Conservation (phyloP, 108 stramenopile species). For the Fistulifera pelliculosa region DNA sequence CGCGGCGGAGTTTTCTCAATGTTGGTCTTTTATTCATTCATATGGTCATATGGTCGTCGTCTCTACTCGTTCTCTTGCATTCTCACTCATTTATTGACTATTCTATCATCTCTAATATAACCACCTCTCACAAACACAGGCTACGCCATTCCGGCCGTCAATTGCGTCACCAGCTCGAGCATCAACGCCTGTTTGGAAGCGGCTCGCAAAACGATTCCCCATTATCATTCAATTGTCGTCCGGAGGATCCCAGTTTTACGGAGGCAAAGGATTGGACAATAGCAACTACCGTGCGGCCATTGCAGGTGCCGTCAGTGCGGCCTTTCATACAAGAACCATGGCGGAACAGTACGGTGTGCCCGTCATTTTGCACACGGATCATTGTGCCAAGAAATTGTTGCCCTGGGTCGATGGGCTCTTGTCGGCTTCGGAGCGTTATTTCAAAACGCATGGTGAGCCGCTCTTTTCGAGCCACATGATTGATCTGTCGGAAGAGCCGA, state of each 20-base stretch:
- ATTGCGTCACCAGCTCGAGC: slow-evolving; percentile 85
- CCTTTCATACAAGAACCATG: slow-evolving; percentile 92
- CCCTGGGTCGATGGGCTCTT: slow-evolving; percentile 96
- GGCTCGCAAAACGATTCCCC: slow-evolving; percentile 83
- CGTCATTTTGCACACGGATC: slow-evolving; percentile 93
- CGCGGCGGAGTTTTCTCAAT: too few species aligned
- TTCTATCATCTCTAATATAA: too few species aligned
- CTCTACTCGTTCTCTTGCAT: too few species aligned
- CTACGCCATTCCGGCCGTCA: slow-evolving; percentile 94
- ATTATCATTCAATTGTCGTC: slow-evolving; percentile 91
- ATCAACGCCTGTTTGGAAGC: slow-evolving; percentile 95
- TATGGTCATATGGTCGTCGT: too few species aligned
- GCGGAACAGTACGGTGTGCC: slow-evolving; percentile 91
- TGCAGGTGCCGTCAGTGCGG: slow-evolving; percentile 84
- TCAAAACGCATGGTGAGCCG: slow-evolving; percentile 71
- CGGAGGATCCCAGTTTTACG: slow-evolving; percentile 92
- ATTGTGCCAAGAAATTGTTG: slow-evolving; percentile 91
- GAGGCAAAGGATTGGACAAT: slow-evolving; percentile 87
- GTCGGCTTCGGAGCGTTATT: slow-evolving; percentile 85
- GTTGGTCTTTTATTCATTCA: too few species aligned
- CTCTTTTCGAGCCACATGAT: slow-evolving; percentile 97
- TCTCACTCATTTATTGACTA: too few species aligned
- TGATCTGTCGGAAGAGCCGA: slow-evolving; percentile 92
- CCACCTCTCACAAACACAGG: slow-evolving; percentile 7
- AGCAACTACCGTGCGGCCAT: slow-evolving; percentile 78